Evolutionary conservation across 768 basidiomycete genomes (phyloP), one percentile per base, ranked within the genome.

Genomic region (Suillus lakei): DNA sequence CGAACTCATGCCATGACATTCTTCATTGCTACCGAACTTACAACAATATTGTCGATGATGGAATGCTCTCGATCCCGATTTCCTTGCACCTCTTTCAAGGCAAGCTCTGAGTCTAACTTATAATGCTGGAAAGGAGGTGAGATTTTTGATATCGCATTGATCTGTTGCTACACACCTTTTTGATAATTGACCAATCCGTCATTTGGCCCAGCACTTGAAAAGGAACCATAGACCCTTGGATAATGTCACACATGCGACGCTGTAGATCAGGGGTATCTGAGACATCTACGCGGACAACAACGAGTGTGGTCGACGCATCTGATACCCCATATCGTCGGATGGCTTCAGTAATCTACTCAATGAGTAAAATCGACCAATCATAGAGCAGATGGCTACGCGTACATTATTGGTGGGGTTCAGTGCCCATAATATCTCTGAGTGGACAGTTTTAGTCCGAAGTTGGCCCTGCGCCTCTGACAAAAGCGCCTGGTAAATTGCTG

Each of bases 331-430:
- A 97, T 64, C 93, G 87, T 59, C 88, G 85, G 66, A 99, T 87
- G 0, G 91, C 91, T 71, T 99, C 96, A 2, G 91, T 87, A 61
- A 99, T 98, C 94, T 96, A 63, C n/a, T 26, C n/a, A 30, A 50
- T 36, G 30, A 26, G 28, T 7, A 26, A 6, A 43, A 53, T 21
- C 23, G 18, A 28, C 13, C 9, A n/a, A 23, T 21, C 23, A 51
- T 28, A 48, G 30, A 56, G 38, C 10, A 41, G 5, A 23, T 51
- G 71, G 32, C 3, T 13, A 30, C 21, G 70, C 82, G 56, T 62
- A 93, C 94, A 73, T 96, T 98, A 68, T 93, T 92, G 5, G 89
- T 93, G 2, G 95, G 95, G 68, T 92, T 94, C 56, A 98, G 81
- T 26, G 86, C 79, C 83, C 91, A 95, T n/a, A 98, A 81, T 60